Evolutionary conservation across 768 basidiomycete genomes (phyloP).

Genomic region (Hemileccinum impolitum): DNA sequence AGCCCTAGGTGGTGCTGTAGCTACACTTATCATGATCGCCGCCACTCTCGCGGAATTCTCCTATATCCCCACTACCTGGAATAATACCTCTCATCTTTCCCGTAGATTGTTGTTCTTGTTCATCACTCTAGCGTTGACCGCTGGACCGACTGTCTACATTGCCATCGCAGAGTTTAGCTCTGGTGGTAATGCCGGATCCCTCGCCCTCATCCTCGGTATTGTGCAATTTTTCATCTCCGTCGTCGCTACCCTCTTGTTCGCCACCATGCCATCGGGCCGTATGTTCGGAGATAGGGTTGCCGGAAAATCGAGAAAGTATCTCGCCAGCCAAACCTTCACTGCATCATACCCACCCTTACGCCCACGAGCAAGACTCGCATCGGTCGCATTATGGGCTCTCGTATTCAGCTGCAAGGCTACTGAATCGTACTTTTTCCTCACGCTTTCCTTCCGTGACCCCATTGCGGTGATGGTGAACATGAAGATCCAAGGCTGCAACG

Average conservation of each 20-base stretch:
- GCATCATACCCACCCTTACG: slow-evolving; percentile 83
- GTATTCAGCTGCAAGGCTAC: slow-evolving; percentile 96
- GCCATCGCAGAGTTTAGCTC: slow-evolving; percentile 70
- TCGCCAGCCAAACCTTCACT: slow-evolving; percentile 97
- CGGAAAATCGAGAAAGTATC: slow-evolving; percentile 93
- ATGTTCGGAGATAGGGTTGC: slow-evolving; percentile 99
- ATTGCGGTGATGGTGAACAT: slow-evolving; percentile 95
- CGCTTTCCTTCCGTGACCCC: slow-evolving; percentile 89
- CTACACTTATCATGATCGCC: slow-evolving; percentile 93
- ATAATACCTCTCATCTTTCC: slow-evolving; percentile 94
- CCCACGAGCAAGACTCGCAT: slow-evolving; percentile 66
- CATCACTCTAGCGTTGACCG: slow-evolving; percentile 86
- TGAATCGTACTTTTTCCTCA: slow-evolving; percentile 98
- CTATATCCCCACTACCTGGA: slow-evolving; percentile 98
- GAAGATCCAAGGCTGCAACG: slow-evolving; percentile 88
- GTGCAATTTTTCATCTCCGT: slow-evolving; percentile 96
- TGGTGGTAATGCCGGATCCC: slow-evolving; percentile 56
- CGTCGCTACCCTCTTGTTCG: slow-evolving; percentile 80
- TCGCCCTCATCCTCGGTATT: slow-evolving; percentile 90
- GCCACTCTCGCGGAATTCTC: slow-evolving; percentile 95
- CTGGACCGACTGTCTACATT: slow-evolving; percentile 93
- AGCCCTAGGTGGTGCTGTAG: slow-evolving; percentile 92
- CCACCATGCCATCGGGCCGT: slow-evolving; percentile 90
- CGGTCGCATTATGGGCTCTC: slow-evolving; percentile 81
- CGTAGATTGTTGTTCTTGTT: slow-evolving; percentile 87